phyloP scores from a whole-genome alignment of 345 rosid genomes.

The Xanthoceras sorbifolium region DNA sequence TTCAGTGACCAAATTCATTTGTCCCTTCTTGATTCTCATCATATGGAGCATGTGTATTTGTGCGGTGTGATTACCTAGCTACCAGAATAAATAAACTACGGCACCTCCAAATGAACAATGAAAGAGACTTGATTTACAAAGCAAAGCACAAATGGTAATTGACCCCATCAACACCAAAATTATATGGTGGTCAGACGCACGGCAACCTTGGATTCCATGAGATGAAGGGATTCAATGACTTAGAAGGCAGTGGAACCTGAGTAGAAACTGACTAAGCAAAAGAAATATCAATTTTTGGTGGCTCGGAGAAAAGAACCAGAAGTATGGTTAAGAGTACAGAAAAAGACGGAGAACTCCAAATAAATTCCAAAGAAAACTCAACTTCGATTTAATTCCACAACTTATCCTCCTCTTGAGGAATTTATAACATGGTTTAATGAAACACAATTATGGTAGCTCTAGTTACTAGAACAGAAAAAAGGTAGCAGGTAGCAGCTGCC shows the following conservation, averaged over 20 bases:
- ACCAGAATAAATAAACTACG: not conserved
- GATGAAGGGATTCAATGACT: not conserved
- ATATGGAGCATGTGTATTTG: not conserved
- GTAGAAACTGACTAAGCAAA: not conserved
- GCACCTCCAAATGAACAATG: not conserved
- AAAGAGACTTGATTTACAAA: not conserved
- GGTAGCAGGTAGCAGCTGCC: constrained; percentile 1
- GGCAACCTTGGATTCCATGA: not conserved
- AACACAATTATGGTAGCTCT: not conserved
- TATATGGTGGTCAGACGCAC: not conserved
- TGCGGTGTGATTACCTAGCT: not conserved
- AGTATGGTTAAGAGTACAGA: not conserved
- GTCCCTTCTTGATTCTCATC: not conserved
- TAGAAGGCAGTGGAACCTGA: not conserved
- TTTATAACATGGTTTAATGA: not conserved
- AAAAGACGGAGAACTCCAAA: not conserved
- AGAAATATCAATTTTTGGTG: not conserved
- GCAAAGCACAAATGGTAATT: not conserved
- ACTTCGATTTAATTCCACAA: not conserved
- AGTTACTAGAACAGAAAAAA: not conserved
- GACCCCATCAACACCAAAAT: not conserved
- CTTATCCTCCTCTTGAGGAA: not conserved
- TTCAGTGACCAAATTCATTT: not conserved
- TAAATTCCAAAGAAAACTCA: not conserved
- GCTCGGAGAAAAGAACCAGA: constrained; percentile 1